Base-by-base conservation (phyloP, 345 rosid species). In the Arabidopsis suecica region DNA sequence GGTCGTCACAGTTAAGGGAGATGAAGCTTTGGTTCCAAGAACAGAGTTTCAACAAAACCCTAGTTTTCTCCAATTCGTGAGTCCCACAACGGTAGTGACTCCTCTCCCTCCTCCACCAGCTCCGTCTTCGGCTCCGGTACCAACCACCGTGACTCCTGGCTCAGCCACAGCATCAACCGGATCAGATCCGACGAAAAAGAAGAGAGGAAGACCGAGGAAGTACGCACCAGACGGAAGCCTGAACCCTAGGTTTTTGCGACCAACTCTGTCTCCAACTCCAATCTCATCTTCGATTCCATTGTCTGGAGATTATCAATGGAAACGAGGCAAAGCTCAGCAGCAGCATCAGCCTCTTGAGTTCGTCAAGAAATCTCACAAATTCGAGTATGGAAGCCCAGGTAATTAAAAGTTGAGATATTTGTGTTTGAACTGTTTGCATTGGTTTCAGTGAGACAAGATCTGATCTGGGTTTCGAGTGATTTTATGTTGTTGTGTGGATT, bases 151-250 rank as follows among this genome's bases (percentile, higher is more conserved):
- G 50, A 72, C 54, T 64, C 73, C 81, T n/a, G 63, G 34, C 28
- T 59, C 69, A 51, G 45, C 55, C 40, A 50, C 74, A 48, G 22
- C 68, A 8, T 7, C 54, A 5, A 63, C 69, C 23, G 82, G 78
- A 30, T 45, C 83, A 20, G 85, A 80, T 36, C 81, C 72, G 58
- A 68, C 68, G 78, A 96, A 88, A 86, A 95, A 95, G 86, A 92
- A 87, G 84, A 86, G 99, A 79, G 98, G 98, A 20, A 86, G 98
- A 69, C 98, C 99, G 37, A 88, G 93, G 79, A 95, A 95, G 72
- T 87, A 84, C 61, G 86, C 85, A 5, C 91, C 91, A 2, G 98
- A 93, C 72, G 98, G 98, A 36, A 65, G 77, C 3, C 28, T 85
- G 61, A 73, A 82, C 32, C 56, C 71, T 65, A 78, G 77, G 38